phyloP scores from a whole-genome alignment of 1,139 yeast genomes.

The Lodderomyces oxycetoniae region DNA sequence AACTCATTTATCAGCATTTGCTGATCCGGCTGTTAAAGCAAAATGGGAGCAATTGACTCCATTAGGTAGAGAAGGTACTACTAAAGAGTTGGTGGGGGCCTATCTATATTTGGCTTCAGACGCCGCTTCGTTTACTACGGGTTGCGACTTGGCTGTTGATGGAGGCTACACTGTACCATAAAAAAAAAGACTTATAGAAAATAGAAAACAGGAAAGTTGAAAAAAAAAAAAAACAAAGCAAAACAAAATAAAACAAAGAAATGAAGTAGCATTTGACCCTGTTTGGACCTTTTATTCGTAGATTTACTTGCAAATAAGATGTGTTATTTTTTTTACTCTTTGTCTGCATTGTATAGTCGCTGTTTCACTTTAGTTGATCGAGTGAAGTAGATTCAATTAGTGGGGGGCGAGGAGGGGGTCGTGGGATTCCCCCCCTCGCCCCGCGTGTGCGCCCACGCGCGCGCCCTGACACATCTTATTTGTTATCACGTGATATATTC shows the following conservation, averaged over 20 bases:
- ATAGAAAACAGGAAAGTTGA: not conserved
- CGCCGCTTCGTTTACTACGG: constrained; percentile 51
- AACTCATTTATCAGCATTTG: constrained; percentile 46
- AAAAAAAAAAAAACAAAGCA: no score
- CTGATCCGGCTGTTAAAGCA: constrained; percentile 29
- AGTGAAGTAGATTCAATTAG: no score
- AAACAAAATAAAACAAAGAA: not conserved
- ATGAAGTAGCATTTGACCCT: constrained; percentile 52
- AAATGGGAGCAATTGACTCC: constrained; percentile 45
- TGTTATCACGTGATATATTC: no score
- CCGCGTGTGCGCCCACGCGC: no score
- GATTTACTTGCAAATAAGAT: no score
- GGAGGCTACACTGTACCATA: constrained; percentile 63
- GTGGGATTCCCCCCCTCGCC: no score
- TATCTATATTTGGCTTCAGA: constrained; percentile 44
- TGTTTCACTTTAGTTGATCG: no score
- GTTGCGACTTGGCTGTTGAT: constrained; percentile 50
- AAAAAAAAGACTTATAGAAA: constrained; percentile 5
- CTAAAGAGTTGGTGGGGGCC: constrained; percentile 55
- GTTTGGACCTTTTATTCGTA: no score
- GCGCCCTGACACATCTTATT: no score
- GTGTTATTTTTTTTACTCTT: no score
- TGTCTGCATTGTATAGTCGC: no score
- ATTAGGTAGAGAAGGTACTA: constrained; percentile 47
- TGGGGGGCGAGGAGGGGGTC: no score